phyloP scores from a whole-genome alignment of 2,329 filamentous ascomycete species.

The Bipolaris bicolor region DNA sequence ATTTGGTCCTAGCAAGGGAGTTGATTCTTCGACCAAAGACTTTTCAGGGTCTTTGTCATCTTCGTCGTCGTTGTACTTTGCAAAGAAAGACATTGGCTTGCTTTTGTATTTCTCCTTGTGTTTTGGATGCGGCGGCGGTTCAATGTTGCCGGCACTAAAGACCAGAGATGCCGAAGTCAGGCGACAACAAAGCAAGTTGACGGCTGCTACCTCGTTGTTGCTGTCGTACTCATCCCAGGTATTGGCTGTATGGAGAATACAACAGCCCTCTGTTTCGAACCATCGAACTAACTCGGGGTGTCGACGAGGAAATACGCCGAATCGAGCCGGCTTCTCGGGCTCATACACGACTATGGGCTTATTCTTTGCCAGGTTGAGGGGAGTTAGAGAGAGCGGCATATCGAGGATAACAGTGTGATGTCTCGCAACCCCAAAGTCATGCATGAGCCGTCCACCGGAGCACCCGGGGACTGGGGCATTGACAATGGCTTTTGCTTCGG shows the following conservation, averaged over 20 bases:
- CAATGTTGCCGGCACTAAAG: constrained; percentile 68
- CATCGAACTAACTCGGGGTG: constrained; percentile 64
- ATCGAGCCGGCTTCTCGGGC: constrained; percentile 62
- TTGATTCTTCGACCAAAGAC: constrained; percentile 33
- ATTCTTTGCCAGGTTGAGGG: constrained; percentile 64
- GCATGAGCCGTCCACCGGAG: constrained; percentile 73
- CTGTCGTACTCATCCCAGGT: constrained; percentile 64
- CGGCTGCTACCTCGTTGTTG: constrained; percentile 48
- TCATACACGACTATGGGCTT: constrained; percentile 67
- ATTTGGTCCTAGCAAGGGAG: constrained; percentile 22
- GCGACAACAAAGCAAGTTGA: constrained; percentile 71
- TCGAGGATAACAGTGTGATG: constrained; percentile 71
- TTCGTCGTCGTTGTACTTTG: constrained; percentile 50
- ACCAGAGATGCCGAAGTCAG: constrained; percentile 69
- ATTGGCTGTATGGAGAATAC: constrained; percentile 75
- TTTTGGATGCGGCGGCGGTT: constrained; percentile 54
- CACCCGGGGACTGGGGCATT: constrained; percentile 67
- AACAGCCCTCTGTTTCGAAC: constrained; percentile 71
- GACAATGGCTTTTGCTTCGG: constrained; percentile 43
- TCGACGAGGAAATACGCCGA: constrained; percentile 71
- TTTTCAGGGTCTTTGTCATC: constrained; percentile 35
- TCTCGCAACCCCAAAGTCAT: constrained; percentile 73
- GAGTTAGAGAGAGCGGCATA: constrained; percentile 69
- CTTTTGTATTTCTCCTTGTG: constrained; percentile 11
- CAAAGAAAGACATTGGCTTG: constrained; percentile 55